Conservation (phyloP, 768 basidiomycete species). For the Mycena rosella region DNA sequence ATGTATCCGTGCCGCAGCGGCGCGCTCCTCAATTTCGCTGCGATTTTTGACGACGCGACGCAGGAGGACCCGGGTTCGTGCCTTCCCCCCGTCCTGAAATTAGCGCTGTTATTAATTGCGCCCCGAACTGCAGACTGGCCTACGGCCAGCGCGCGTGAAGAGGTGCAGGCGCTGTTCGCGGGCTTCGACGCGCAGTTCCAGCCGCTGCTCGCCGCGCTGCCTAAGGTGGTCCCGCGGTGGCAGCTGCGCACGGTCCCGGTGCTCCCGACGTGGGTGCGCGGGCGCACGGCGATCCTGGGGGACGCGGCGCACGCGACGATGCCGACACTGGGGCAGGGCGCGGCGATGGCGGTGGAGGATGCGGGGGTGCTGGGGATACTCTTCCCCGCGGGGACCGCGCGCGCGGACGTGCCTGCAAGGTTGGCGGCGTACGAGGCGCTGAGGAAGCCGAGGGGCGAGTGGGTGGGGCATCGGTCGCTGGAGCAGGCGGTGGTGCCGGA, state of each 20-base stretch:
- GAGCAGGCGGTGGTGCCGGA: constrained; percentile 5
- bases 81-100: too few relatives aligned
- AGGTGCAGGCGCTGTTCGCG: neutral
- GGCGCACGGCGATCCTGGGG: constrained; percentile 6
- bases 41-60: neutral
- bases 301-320: constrained; percentile 40
- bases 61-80: constrained; percentile 18
- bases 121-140: neutral
- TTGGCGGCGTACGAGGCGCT: neutral
- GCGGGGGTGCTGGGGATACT: neutral
- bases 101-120: too few relatives aligned
- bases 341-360: constrained; percentile 1
- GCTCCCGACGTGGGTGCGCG: constrained; percentile 15
- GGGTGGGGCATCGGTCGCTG: constrained; percentile 4
- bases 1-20: constrained; percentile 12
- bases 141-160: neutral
- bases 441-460: constrained; percentile 20
- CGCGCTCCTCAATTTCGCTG: constrained; percentile 12
- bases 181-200: constrained; percentile 6
- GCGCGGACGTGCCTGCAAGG: neutral
- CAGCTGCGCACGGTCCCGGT: constrained; percentile 9
- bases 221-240: neutral
- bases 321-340: constrained; percentile 29
- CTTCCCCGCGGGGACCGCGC: neutral
- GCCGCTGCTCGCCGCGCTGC: neutral